Evolutionary conservation across 768 basidiomycete species (phyloP), one percentile per base, ranked within the genome.

Genomic region (Cystofilobasidium ferigula): DNA sequence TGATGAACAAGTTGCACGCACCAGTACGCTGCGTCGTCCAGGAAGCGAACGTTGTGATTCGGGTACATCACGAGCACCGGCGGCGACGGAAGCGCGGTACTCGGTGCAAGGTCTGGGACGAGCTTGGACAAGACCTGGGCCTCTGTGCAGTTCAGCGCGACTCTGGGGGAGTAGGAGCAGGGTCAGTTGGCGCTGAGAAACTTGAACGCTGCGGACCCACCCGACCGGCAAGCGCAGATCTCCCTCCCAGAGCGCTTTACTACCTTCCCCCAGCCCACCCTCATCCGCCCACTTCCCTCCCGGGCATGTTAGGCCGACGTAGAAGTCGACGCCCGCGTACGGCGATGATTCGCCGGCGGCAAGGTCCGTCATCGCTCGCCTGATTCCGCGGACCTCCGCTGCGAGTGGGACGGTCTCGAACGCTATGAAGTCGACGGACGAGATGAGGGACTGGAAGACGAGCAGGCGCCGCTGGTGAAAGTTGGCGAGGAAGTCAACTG

Each of bases 351-450:
- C 48, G 9, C 24, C 47, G 24, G 43, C 35, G 20, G 62, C 62
- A 16, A 86, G 76, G 6, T 59, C 54, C 1, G 70, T 72, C 70
- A 91, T 80, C 3, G 87, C 86, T 14, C 75, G 76, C 57, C 86
- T 78, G 69, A 89, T 84, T 18, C 85, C 86, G 26, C 73, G 73
- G 5, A 86, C 78, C 73, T 90, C 89, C 40, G 83, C 76, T 10
- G 80, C 72, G 3, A 88, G 77, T 0, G 88, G 86, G 5, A 89
- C 77, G 0, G 87, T 89, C 78, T 90, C 89, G 72, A 90, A 89
- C 14, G 85, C 85, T 57, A 89, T 69, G 67, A 79, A 81, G 63
- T 86, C 84, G 61, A 89, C 76, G 1, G 77, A 76, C 6, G 71
- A 63, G 64, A 82, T 78, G 26, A 60, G 38, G 0, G 48, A 34